Conservation (phyloP, 75 land plant genomes). For the Sequoia sempervirens region DNA sequence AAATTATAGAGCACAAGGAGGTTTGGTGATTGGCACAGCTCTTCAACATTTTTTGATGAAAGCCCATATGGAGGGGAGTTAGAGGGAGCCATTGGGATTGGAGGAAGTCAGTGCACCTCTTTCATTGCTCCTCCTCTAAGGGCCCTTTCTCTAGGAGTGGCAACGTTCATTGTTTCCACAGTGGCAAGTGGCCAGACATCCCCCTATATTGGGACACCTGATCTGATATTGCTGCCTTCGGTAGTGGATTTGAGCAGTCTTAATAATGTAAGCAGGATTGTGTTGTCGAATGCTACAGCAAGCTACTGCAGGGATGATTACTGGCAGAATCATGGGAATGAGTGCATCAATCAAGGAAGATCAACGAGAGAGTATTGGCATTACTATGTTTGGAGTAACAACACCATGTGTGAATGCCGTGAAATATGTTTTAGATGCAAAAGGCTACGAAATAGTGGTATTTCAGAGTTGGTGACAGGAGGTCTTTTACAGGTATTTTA, state of each 20-base stretch:
- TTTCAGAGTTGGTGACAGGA: no score
- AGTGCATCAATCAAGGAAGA: no score
- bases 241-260: slow-evolving; percentile 91
- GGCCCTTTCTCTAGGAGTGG: slow-evolving; percentile 80
- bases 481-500: no score
- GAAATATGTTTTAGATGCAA: no score
- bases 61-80: slow-evolving; percentile 30
- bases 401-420: no score
- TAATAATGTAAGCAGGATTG: slow-evolving; percentile 67
- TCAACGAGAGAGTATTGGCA: no score
- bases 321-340: no score
- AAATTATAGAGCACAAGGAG: slow-evolving; percentile 66
- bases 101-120: slow-evolving; percentile 95
- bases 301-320: no score
- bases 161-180: slow-evolving; percentile 86
- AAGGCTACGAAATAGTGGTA: no score
- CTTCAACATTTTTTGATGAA: slow-evolving; percentile 50
- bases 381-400: no score
- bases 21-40: slow-evolving; percentile 58
- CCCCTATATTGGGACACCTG: slow-evolving; percentile 75
- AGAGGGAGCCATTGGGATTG: slow-evolving; percentile 80
- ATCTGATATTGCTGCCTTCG: slow-evolving; percentile 81
- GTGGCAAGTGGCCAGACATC: slow-evolving; percentile 93
- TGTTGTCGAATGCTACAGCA: slow-evolving; percentile 78
- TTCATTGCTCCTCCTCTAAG: slow-evolving; percentile 72